A percentile compares a stretch with the other conserved stretches of the same genome.
Evolutionary conservation across 371 early-diverging fungal species (phyloP).

Genomic region (Batkoa obscura): DNA sequence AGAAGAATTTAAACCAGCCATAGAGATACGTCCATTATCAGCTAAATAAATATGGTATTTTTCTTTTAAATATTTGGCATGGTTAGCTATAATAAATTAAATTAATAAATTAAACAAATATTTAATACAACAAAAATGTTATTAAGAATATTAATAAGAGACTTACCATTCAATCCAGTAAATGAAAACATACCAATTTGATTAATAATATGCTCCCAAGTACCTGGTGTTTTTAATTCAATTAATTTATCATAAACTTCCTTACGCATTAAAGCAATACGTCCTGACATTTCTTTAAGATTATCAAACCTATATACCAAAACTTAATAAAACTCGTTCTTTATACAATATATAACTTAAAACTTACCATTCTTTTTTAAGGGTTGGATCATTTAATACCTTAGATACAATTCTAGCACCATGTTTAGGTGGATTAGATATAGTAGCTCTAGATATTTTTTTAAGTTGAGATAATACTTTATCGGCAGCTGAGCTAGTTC

Average conservation of each 20-base stretch:
- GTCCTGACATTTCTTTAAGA: slow-evolving; percentile 63
- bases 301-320: slow-evolving; percentile 23
- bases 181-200: slow-evolving; percentile 97
- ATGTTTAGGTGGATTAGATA: slow-evolving; percentile 78
- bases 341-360: neutral
- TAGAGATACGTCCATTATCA: slow-evolving; percentile 83
- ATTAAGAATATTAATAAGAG: neutral
- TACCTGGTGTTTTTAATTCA: slow-evolving; percentile 65
- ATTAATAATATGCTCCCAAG: slow-evolving; percentile 81
- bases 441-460: slow-evolving; percentile 57
- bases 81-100: slow-evolving; percentile 15
- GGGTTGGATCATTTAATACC: slow-evolving; percentile 56
- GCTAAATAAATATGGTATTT: slow-evolving; percentile 85
- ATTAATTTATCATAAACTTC: slow-evolving; percentile 37
- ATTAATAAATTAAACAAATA: slow-evolving; percentile 3
- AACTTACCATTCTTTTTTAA: slow-evolving; percentile 61
- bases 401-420: slow-evolving; percentile 73
- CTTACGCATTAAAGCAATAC: slow-evolving; percentile 75
- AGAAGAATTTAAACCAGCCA: slow-evolving; percentile 71
- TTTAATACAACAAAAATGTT: neutral
- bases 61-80: slow-evolving; percentile 54
- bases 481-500: slow-evolving; percentile 21
- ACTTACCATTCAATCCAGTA: slow-evolving; percentile 57
- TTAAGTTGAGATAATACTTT: slow-evolving; percentile 64
- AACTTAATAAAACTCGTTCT: neutral